Evolutionary conservation across 352 stramenopile genomes (phyloP).

Genomic region (Phytopythium chamaehyphon): DNA sequence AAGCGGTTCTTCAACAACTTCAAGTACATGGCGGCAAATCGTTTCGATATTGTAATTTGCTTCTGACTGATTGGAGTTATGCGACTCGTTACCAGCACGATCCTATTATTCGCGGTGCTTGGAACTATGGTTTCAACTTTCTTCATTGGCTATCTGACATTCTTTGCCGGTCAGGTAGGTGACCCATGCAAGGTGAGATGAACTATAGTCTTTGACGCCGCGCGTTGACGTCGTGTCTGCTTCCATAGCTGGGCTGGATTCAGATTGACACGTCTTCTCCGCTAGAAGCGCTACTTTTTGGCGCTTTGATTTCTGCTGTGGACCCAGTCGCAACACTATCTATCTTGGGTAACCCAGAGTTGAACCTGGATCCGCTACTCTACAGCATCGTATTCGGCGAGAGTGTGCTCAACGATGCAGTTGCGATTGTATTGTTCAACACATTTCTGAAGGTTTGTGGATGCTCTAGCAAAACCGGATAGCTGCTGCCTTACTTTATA

Average conservation of each 20-base stretch:
- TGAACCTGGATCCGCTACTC: slow-evolving; percentile 86
- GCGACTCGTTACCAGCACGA: slow-evolving; percentile 69
- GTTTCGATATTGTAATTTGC: neutral
- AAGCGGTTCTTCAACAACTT: slow-evolving; percentile 97
- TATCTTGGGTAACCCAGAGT: slow-evolving; percentile 92
- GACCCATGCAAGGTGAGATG: neutral
- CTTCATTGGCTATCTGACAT: slow-evolving; percentile 93
- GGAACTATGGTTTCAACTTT: slow-evolving; percentile 96
- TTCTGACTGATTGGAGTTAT: neutral
- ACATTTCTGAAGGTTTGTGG: slow-evolving; percentile 90
- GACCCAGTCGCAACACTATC: slow-evolving; percentile 96
- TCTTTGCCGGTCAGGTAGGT: slow-evolving; percentile 64
- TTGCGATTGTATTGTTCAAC: slow-evolving; percentile 97
- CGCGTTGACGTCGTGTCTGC: neutral
- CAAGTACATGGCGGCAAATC: slow-evolving; percentile 28
- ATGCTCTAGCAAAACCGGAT: neutral
- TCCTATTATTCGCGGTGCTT: slow-evolving; percentile 93
- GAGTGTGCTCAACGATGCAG: slow-evolving; percentile 96
- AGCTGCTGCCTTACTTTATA: neutral
- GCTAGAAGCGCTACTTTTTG: slow-evolving; percentile 94
- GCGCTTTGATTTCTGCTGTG: slow-evolving; percentile 93
- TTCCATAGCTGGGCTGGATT: slow-evolving; percentile 59
- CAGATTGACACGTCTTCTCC: slow-evolving; percentile 90
- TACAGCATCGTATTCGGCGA: slow-evolving; percentile 96
- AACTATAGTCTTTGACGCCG: neutral